phyloP scores from a whole-genome alignment of 1,139 yeast species.

The Yamadazyma aaseri region DNA sequence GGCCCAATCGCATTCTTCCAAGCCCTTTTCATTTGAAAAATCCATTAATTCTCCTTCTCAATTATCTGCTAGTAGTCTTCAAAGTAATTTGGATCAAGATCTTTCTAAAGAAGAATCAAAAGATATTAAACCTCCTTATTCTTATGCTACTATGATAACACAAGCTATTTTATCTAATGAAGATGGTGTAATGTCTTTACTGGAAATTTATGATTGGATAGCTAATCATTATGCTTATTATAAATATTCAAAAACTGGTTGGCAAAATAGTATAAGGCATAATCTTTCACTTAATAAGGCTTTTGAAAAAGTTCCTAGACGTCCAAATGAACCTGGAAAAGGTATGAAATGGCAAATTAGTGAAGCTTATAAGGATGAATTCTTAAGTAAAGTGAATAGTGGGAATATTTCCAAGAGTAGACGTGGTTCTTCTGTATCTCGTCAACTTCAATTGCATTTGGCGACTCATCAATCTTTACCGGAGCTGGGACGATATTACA shows the following conservation, averaged over 20 bases:
- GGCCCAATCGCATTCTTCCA: background rate
- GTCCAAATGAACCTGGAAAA: constrained; percentile 95
- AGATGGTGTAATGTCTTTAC: constrained; percentile 83
- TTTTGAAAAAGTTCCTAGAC: constrained; percentile 89
- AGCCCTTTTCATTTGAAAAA: constrained; percentile 10
- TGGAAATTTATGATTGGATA: constrained; percentile 93
- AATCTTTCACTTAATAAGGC: constrained; percentile 60
- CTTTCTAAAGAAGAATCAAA: constrained; percentile 86
- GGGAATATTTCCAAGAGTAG: constrained; percentile 74
- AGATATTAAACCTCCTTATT: constrained; percentile 94
- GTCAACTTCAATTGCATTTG: constrained; percentile 74
- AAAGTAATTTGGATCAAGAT: constrained; percentile 59
- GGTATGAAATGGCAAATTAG: constrained; percentile 99
- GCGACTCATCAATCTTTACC: constrained; percentile 72
- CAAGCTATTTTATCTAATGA: constrained; percentile 89
- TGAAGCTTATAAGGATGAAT: constrained; percentile 80
- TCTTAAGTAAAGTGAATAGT: constrained; percentile 70
- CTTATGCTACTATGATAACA: constrained; percentile 97
- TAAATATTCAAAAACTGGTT: constrained; percentile 88
- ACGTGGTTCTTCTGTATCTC: constrained; percentile 75
- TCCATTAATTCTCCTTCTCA: constrained; percentile 40
- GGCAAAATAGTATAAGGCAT: constrained; percentile 65
- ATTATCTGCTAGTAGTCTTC: constrained; percentile 42
- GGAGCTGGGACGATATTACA: constrained; percentile 36
- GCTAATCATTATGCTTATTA: constrained; percentile 85